These are phyloP conservation scores for Leccinum rimulosum DNA, from an alignment of 768 basidiomycete species.

Conservation along the genomic window DNA sequence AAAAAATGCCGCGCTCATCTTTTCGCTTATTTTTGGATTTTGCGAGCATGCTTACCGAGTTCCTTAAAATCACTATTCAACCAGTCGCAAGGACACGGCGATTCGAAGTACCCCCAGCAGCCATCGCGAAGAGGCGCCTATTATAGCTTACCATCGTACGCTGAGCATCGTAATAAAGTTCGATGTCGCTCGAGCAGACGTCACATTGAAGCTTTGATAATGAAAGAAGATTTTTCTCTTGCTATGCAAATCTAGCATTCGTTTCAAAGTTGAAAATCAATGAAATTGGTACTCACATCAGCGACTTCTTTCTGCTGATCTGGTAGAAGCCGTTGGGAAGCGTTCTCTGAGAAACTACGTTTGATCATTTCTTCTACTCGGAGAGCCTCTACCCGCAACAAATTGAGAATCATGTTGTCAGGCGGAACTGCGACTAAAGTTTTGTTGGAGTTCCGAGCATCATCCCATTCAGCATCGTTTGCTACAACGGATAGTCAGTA, in stretches of 20 bases:
- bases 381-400: conserved; percentile 93
- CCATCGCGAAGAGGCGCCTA: conserved; percentile 58
- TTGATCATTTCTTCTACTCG: conserved; percentile 99
- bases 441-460: conserved; percentile 93
- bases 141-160: conserved; percentile 61
- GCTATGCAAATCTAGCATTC: conserved; percentile 41
- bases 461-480: conserved; percentile 76
- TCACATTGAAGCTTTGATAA: conserved; percentile 67
- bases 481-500: conserved; percentile 40
- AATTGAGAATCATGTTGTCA: conserved; percentile 99
- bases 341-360: conserved; percentile 96
- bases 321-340: conserved; percentile 86
- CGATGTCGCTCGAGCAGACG: conserved; percentile 70
- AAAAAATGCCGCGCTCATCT: not conserved
- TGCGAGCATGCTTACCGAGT: conserved; percentile 57
- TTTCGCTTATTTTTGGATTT: not conserved
- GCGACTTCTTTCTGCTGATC: conserved; percentile 88
- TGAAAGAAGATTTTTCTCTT: conserved; percentile 62
- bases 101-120: conserved; percentile 58
- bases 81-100: conserved; percentile 67
- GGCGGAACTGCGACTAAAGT: conserved; percentile 91
- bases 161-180: conserved; percentile 71
- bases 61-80: conserved; percentile 78
- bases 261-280: conserved; percentile 3
- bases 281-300: conserved; percentile 53